These are phyloP conservation scores for Truncatella angustata DNA, from an alignment of 2,329 filamentous ascomycete species.

Conservation along the genomic window DNA sequence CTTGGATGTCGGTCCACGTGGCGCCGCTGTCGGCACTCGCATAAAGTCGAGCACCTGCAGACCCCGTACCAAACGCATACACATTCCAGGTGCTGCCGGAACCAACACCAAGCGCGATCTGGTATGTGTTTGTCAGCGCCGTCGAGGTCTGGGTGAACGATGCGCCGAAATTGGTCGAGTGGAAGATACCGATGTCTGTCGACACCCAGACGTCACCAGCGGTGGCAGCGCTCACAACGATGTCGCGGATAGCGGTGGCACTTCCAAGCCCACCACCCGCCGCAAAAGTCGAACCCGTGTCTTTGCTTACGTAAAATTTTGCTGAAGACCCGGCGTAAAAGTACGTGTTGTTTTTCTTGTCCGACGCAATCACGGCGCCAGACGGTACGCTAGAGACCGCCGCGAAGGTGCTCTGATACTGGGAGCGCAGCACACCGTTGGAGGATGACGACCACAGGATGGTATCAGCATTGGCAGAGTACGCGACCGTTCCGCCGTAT, in stretches of 20 bases:
- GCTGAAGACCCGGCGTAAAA: slow-evolving; percentile 50
- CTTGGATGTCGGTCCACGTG: slow-evolving; percentile 47
- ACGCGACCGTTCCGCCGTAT: slow-evolving; percentile 45
- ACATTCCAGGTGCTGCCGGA: slow-evolving; percentile 40
- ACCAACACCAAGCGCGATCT: slow-evolving; percentile 43
- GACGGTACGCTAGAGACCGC: slow-evolving; percentile 43
- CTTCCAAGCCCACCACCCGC: slow-evolving; percentile 34
- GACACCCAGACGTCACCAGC: slow-evolving; percentile 61
- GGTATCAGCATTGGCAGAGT: slow-evolving; percentile 49
- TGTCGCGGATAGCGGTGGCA: slow-evolving; percentile 48
- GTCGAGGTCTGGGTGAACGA: slow-evolving; percentile 41
- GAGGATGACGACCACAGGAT: slow-evolving; percentile 45
- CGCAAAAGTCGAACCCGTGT: slow-evolving; percentile 46
- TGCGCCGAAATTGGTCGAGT: slow-evolving; percentile 48
- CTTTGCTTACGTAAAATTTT: slow-evolving; percentile 50
- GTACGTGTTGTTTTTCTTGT: slow-evolving; percentile 49
- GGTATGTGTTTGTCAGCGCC: slow-evolving; percentile 35
- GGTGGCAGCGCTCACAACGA: slow-evolving; percentile 54
- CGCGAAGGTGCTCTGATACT: slow-evolving; percentile 39
- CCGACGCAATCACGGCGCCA: slow-evolving; percentile 48
- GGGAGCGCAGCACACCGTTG: slow-evolving; percentile 40
- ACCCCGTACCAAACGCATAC: slow-evolving; percentile 45
- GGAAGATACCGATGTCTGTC: slow-evolving; percentile 53
- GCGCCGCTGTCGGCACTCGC: slow-evolving; percentile 41
- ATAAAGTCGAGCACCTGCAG: slow-evolving; percentile 42